Conservation (phyloP, 768 basidiomycete species). For the Russula vinacea region DNA sequence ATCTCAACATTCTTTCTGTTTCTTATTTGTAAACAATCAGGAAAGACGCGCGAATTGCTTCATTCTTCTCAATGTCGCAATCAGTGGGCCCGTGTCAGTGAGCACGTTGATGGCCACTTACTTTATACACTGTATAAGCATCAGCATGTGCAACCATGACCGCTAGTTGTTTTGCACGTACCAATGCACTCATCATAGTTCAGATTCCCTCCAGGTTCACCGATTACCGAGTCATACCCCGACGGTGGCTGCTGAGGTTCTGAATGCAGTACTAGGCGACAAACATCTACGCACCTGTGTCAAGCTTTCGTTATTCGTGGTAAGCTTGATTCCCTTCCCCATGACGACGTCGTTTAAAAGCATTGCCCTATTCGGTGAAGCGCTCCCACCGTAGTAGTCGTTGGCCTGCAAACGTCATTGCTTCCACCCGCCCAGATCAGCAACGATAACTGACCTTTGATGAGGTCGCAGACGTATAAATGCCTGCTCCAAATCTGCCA, state of each 20-base stretch:
- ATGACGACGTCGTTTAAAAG: slow-evolving; percentile 33
- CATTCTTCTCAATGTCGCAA: slow-evolving; percentile 27
- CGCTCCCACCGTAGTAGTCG: slow-evolving; percentile 28
- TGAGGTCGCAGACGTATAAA: slow-evolving; percentile 35
- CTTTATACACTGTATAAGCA: slow-evolving; percentile 29
- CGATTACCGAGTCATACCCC: slow-evolving; percentile 32
- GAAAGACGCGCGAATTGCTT: slow-evolving; percentile 32
- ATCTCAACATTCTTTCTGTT: neutral
- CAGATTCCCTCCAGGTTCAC: slow-evolving; percentile 33
- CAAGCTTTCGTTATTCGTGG: slow-evolving; percentile 12
- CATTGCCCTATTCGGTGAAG: slow-evolving; percentile 29
- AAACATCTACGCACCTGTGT: slow-evolving; percentile 26
- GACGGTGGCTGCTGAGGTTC: slow-evolving; percentile 28
- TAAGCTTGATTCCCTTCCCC: slow-evolving; percentile 30
- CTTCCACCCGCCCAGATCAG: neutral
- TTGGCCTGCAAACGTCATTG: slow-evolving; percentile 29
- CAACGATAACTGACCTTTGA: slow-evolving; percentile 30
- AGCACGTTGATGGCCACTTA: slow-evolving; percentile 14
- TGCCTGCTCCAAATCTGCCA: slow-evolving; percentile 32
- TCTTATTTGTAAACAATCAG: slow-evolving; percentile 28
- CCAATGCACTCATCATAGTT: slow-evolving; percentile 35
- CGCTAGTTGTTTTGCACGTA: slow-evolving; percentile 12
- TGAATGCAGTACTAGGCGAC: neutral
- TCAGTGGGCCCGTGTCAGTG: slow-evolving; percentile 7
- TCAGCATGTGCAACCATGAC: neutral